Base-by-base conservation (phyloP, 768 basidiomycete genomes). In the Austroboletus festivus region DNA sequence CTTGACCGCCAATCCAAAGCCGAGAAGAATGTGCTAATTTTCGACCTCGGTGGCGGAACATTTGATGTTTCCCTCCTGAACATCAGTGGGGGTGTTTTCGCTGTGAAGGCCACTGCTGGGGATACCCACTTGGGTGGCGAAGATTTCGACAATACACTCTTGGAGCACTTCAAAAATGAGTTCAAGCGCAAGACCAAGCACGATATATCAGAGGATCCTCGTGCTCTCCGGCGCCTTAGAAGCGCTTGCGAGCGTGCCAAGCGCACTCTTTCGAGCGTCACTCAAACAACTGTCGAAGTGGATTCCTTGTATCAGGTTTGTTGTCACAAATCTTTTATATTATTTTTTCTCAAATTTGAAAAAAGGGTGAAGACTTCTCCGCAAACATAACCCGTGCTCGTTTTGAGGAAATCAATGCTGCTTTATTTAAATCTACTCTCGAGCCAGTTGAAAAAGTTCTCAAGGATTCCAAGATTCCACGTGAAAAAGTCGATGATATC, bases 61-160 rank as follows among this genome's bases (percentile, higher is more conserved):
- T 98, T 99, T 78, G 96, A 98, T 88, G 96, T 98, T 47, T 99
- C 96, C 47, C 84, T 99, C 47, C 82, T 99, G 59, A 94, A 93
- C 73, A 97, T 98, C 78, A 90, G 80, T 58, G 94, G 93, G 66
- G 95, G 95, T 74, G 93, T 98, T 66, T 98, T 98, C 68, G 93
- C 94, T 59, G 95, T 98, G 68, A 98, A 98, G 80, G 93, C 96
- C 38, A 98, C 96, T 56, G 93, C 93, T 60, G 96, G 96, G 77
- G 94, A 98, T 72, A 99, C 96, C 59, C 96, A 98, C 74, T 79
- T 98, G 70, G 96, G 95, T 77, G 96, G 96, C 76, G 96, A 99
- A 76, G 96, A 98, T 71, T 99, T 99, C 66, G 96, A 99, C 75
- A 99, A 99, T 75, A 83, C 91, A 68, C 85, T 99, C 57, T 74